These are phyloP conservation scores for Arthrobotrys iridis DNA, from an alignment of 2,329 filamentous ascomycete genomes.

Conservation along the genomic window DNA sequence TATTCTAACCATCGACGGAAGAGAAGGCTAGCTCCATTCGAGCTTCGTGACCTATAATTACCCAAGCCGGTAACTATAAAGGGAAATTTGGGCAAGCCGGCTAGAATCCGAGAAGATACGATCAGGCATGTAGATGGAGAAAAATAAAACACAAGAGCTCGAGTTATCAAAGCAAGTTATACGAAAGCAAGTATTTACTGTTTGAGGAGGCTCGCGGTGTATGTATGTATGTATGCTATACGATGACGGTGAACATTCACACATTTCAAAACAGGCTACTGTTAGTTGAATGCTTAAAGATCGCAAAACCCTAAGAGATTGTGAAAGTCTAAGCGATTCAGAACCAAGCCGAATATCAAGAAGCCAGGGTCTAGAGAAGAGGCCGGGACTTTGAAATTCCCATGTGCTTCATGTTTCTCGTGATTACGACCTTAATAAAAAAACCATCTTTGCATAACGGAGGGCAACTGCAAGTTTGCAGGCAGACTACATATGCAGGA, in stretches of 20 bases:
- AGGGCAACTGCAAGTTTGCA: conserved; percentile 14
- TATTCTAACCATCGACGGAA: conserved; percentile 16
- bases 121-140: conserved; percentile 49
- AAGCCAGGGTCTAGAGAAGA: conserved; percentile 15
- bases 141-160: conserved; percentile 10
- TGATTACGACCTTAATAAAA: conserved; percentile 51
- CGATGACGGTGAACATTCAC: conserved; percentile 5
- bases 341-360: not conserved
- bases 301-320: conserved; percentile 32
- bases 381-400: conserved; percentile 19
- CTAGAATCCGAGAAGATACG: conserved; percentile 20
- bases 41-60: conserved; percentile 43
- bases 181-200: too few species aligned
- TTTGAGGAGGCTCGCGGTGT: conserved; percentile 17
- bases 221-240: conserved; percentile 21
- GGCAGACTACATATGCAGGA: conserved; percentile 21
- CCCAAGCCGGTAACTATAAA: conserved; percentile 22
- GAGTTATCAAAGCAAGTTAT: not conserved
- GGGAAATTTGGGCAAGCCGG: conserved; percentile 23
- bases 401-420: conserved; percentile 25
- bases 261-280: conserved; percentile 12
- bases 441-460: conserved; percentile 49
- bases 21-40: conserved; percentile 4
- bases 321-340: conserved; percentile 35
- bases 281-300: conserved; percentile 19